Base-by-base conservation (phyloP, 1,284 basidiomycete species). In the Leccinum ponderosum region DNA sequence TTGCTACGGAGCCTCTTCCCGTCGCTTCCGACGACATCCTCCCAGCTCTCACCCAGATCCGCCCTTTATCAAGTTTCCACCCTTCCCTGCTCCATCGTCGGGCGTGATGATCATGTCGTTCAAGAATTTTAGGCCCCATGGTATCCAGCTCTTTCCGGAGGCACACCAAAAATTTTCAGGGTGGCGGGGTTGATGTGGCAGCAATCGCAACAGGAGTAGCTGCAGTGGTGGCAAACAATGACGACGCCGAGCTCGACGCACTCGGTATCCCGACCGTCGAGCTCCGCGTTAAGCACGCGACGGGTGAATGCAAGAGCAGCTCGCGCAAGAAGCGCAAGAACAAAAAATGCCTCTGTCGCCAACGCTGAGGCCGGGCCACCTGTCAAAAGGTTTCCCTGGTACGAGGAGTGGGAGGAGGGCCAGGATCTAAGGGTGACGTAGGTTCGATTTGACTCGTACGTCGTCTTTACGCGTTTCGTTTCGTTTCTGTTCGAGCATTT, bases 261-360 rank as follows among this genome's bases (percentile, higher is more conserved):
- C 74, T 82, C 14, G 88, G 87, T 6, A 83, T 90, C 55, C 85
- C 85, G 0, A 91, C 90, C 4, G 77, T 89, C 42, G 72, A 75
- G 25, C 75, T 92, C 31, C 76, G 75, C 35, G 74, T 80, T 22
- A 81, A 79, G 58, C 89, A 91, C 65, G 74, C 76, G 12, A 80
- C 78, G 20, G 84, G 86, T 58, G 66, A 69, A 48, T 77, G 79
- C 59, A 85, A 83, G 70, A 80, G 78, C 33, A 72, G 25, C 4
- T 25, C 25, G 25, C 25, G 25, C 25, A 25, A 76, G 62, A 73
- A 65, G 47, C 72, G 66, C 59, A 75, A 69, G 66, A 75, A 79
- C 70, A 80, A 80, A 64, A 81, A 78, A 62, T 27, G 69, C 69
- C 39, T 71, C 72, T 62, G 68, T 61, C 7, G 48, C 25, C 25